Conservation (phyloP, 2,329 filamentous ascomycete species). For the Pseudocercospora ulei region DNA sequence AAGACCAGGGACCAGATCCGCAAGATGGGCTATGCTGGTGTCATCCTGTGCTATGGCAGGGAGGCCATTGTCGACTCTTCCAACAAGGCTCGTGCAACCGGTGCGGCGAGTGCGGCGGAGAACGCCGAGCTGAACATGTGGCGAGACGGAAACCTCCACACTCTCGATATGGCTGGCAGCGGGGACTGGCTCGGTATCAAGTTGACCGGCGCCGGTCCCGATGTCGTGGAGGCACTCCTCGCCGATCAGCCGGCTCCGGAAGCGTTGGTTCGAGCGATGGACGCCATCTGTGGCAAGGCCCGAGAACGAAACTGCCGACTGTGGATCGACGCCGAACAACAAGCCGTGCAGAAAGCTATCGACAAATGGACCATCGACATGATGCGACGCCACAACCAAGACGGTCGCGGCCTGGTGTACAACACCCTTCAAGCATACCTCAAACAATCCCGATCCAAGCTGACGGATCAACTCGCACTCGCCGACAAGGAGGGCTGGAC, state of each 20-base stretch:
- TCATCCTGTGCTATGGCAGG: conserved; percentile 47
- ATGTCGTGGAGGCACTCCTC: conserved; percentile 38
- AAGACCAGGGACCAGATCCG: conserved; percentile 42
- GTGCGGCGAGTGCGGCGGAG: conserved; percentile 39
- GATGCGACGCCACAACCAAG: conserved; percentile 45
- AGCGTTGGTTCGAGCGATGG: conserved; percentile 39
- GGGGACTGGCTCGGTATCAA: conserved; percentile 48
- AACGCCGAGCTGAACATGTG: conserved; percentile 42
- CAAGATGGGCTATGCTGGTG: conserved; percentile 44
- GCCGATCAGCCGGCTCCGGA: conserved; percentile 36
- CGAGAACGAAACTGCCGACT: conserved; percentile 40
- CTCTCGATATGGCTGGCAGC: conserved; percentile 45
- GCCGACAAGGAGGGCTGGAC: conserved; percentile 44
- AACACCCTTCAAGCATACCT: conserved; percentile 48
- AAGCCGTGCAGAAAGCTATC: conserved; percentile 45
- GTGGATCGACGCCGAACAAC: conserved; percentile 48
- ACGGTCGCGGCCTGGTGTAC: conserved; percentile 40
- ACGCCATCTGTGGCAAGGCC: conserved; percentile 39
- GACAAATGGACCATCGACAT: conserved; percentile 47
- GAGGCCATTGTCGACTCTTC: conserved; percentile 35
- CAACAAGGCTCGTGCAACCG: conserved; percentile 2
- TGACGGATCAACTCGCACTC: conserved; percentile 40
- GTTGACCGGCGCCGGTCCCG: conserved; percentile 44
- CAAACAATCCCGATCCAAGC: conserved; percentile 41
- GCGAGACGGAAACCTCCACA: conserved; percentile 47